These are phyloP conservation scores for Pichia sp. DNA, from an alignment of 1,139 yeast species.

Conservation along the genomic window DNA sequence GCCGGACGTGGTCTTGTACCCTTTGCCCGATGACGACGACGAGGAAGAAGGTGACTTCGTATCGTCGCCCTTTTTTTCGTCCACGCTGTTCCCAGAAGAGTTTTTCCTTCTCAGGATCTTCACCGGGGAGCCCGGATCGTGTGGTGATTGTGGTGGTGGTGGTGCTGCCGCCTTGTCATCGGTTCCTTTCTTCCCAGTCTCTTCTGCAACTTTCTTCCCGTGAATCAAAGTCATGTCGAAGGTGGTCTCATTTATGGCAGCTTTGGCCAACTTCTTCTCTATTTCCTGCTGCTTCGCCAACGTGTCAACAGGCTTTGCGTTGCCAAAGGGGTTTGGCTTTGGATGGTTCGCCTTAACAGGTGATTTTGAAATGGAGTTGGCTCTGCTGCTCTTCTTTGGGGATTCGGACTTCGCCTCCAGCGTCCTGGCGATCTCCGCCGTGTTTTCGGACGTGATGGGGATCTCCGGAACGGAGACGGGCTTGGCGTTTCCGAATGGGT, in stretches of 20 bases:
- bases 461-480: constrained; percentile 36
- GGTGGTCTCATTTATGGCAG: constrained; percentile 55
- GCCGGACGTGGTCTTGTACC: constrained; percentile 5
- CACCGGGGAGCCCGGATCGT: neutral
- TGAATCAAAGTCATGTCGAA: constrained; percentile 36
- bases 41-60: neutral
- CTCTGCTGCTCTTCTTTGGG: constrained; percentile 18
- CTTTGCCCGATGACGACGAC: constrained; percentile 1
- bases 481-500: constrained; percentile 51
- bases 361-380: neutral
- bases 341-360: constrained; percentile 25
- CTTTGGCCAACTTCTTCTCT: constrained; percentile 44
- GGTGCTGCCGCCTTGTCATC: neutral
- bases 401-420: neutral
- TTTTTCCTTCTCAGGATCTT: neutral
- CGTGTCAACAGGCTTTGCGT: constrained; percentile 53
- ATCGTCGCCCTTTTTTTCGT: neutral
- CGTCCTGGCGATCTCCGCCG: neutral
- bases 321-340: constrained; percentile 49
- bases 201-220: constrained; percentile 6
- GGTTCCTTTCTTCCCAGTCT: constrained; percentile 1
- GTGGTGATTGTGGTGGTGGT: too few relatives aligned
- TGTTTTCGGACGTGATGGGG: constrained; percentile 14
- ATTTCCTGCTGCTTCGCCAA: constrained; percentile 44
- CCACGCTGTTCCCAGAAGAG: neutral